Conservation (phyloP, 495 filamentous ascomycete species). For the Penicillium turbatum region DNA sequence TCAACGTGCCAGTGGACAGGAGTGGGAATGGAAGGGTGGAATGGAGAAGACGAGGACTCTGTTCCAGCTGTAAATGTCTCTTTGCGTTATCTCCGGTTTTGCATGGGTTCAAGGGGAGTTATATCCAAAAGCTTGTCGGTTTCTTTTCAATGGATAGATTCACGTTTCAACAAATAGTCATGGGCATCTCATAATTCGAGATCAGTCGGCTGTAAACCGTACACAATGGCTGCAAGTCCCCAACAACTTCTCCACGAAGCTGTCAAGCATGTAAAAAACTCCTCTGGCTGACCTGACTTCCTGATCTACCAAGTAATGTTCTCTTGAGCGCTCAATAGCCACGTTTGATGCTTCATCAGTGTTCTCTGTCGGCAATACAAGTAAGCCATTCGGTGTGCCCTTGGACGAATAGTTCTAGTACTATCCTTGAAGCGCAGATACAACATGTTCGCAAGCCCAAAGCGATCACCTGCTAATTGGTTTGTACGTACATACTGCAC, state of each 20-base stretch:
- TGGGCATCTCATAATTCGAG: no score
- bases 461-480: constrained; percentile 41
- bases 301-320: neutral
- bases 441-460: constrained; percentile 31
- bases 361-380: constrained; percentile 56
- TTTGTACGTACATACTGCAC: no score
- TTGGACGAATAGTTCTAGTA: constrained; percentile 33
- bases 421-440: constrained; percentile 49
- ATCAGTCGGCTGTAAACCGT: no score
- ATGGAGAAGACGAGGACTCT: constrained; percentile 92
- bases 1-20: constrained; percentile 72
- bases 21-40: constrained; percentile 91
- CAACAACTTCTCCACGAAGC: no score
- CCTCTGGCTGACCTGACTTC: neutral
- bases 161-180: neutral
- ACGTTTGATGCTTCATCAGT: constrained; percentile 50
- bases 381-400: constrained; percentile 42
- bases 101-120: constrained; percentile 31
- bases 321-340: constrained; percentile 12
- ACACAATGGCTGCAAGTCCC: no score
- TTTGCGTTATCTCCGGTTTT: constrained; percentile 18
- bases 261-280: no score
- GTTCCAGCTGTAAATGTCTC: constrained; percentile 68
- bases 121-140: constrained; percentile 25
- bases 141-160: constrained; percentile 8